A percentile compares a stretch with the other conserved stretches of the same genome.
phyloP scores from a whole-genome alignment of 2,329 filamentous ascomycete species.

The Aphanocladium album region DNA sequence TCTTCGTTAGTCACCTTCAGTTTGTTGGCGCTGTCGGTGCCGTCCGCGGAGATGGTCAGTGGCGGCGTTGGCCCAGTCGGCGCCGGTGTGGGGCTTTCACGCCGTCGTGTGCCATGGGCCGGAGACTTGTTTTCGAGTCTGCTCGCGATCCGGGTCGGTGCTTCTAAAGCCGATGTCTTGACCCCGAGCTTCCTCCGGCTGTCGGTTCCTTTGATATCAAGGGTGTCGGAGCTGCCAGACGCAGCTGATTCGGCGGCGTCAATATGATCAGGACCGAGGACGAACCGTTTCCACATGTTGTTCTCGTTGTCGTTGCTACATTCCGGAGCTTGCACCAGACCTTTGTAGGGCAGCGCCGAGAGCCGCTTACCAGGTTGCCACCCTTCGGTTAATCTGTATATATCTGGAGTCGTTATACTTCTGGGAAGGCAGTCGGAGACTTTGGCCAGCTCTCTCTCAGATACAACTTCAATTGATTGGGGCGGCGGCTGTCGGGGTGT shows the following conservation, averaged over 20 bases:
- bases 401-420: background rate
- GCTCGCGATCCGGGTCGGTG: constrained; percentile 7
- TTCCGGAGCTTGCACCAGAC: background rate
- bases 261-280: background rate
- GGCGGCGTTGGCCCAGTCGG: constrained; percentile 4
- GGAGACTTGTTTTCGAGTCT: background rate
- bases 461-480: background rate
- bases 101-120: background rate
- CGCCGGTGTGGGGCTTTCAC: constrained; percentile 1
- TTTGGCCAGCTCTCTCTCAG: background rate
- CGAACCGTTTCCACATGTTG: constrained; percentile 4
- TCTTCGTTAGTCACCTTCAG: background rate
- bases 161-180: background rate
- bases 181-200: background rate
- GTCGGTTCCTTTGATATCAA: background rate
- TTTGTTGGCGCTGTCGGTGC: background rate
- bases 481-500: no score
- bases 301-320: background rate
- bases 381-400: background rate
- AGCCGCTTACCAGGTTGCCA: background rate
- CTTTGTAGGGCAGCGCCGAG: background rate
- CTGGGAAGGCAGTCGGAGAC: background rate
- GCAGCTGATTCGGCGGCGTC: background rate
- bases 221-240: background rate
- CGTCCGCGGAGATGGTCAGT: constrained; percentile 5